These are phyloP conservation scores for Rhynchospora tenuis DNA, from an alignment of 176 grass and related monocot species.

Conservation along the genomic window DNA sequence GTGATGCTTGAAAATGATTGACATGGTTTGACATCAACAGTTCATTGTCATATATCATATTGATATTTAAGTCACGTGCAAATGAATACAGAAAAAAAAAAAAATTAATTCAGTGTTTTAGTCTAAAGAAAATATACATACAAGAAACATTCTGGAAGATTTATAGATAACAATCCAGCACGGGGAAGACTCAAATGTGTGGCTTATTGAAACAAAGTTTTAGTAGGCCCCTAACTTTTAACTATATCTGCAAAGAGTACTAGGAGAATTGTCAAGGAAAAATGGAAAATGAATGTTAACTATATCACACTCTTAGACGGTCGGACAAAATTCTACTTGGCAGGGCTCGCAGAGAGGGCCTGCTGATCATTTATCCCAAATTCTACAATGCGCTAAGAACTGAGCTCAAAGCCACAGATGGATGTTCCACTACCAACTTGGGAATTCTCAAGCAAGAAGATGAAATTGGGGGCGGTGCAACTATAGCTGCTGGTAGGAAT, in stretches of 20 bases:
- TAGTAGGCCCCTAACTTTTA: neutral
- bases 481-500: too few relatives aligned
- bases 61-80: neutral
- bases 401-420: too few relatives aligned
- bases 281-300: neutral
- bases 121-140: neutral
- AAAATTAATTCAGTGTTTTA: neutral
- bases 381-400: neutral
- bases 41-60: neutral
- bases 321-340: neutral
- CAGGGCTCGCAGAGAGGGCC: neutral
- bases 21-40: neutral
- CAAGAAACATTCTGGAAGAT: neutral
- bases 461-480: too few relatives aligned
- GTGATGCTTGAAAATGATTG: neutral
- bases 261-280: neutral
- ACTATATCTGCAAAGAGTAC: neutral
- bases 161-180: neutral
- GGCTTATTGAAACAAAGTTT: neutral
- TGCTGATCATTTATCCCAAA: neutral
- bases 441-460: too few relatives aligned
- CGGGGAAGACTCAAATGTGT: neutral
- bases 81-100: neutral
- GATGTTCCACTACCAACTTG: neutral
- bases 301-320: neutral